Base-by-base conservation (phyloP, 495 filamentous ascomycete species). In the Podospora pseudopauciseta region DNA sequence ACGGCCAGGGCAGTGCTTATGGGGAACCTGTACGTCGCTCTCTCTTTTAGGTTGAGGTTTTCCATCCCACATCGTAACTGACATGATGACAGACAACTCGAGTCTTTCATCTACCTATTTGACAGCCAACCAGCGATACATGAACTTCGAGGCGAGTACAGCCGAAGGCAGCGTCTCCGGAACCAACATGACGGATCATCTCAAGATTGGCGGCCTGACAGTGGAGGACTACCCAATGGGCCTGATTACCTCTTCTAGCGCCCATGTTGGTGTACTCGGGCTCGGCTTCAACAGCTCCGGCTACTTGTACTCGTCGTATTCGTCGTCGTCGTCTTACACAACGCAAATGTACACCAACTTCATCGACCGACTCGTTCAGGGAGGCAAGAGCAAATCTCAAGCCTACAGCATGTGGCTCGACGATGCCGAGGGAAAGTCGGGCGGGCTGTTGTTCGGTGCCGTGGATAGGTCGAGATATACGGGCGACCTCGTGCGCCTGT, bases 381-480 rank as follows among this genome's bases (percentile, higher is more conserved):
- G 84, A 30, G 87, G 86, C 4, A 64, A 88, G 63, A 93, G 93
- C 72, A 84, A 87, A 61, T 88, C 88, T 5, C 85, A 83, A 62
- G 92, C 92, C 11, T 97, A 93, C 76, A 93, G 90, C 68, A 80
- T 95, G 18, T 95, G 91, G 91, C 82, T 95, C 39, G 88, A 94
- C 75, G 86, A 91, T 70, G 54, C 72, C 68, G 81, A 88, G 55
- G 82, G 87, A 20, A 83, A 79, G 23, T 88, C 87, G 3, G 93
- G 93, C 23, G 84, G 86, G 11, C 86, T 97, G 59, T 81, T 97
- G 15, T 94, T 97, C 67, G 93, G 93, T 23, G 93, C 92, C 32
- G 85, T 97, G 32, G 89, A 97, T 75, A 88, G 86, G 3, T 86
- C 81, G 18, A 92, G 92, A 72, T 96, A 87, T 74, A 79, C 78